These are phyloP conservation scores for Nannizziopsis barbatae DNA, from an alignment of 2,329 filamentous ascomycete species.

Conservation along the genomic window DNA sequence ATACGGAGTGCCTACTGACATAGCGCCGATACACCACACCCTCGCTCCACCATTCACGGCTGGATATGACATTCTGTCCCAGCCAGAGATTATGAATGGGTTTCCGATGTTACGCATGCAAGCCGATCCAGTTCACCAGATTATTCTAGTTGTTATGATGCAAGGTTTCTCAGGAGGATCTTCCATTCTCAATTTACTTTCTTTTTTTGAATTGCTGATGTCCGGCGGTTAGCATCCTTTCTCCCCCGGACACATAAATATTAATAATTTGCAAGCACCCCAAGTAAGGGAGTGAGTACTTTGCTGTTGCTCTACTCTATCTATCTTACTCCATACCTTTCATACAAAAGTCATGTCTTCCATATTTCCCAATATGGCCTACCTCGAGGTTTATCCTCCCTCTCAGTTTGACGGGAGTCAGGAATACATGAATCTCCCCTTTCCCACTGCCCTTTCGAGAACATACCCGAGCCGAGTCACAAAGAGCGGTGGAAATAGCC, in stretches of 20 bases:
- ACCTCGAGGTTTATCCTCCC: neutral
- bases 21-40: conserved; percentile 3
- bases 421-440: neutral
- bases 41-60: conserved; percentile 3
- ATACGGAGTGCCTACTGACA: neutral
- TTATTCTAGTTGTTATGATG: no score
- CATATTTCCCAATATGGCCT: neutral
- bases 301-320: neutral
- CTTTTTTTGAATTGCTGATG: neutral
- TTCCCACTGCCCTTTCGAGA: neutral
- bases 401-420: neutral
- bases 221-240: neutral
- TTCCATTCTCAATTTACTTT: no score
- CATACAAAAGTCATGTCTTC: conserved; percentile 1
- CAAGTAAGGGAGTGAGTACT: neutral
- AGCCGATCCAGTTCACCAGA: neutral
- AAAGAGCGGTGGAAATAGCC: conserved; percentile 62
- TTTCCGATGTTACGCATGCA: conserved; percentile 11
- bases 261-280: neutral
- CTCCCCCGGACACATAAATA: neutral
- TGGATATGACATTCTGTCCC: conserved; percentile 4
- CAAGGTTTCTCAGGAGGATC: no score
- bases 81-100: neutral
- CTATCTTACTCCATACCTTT: neutral
- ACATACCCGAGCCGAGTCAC: conserved; percentile 45